Evolutionary conservation across 2,329 filamentous ascomycete genomes (phyloP).

Genomic region (Colletotrichum chlorophyti): DNA sequence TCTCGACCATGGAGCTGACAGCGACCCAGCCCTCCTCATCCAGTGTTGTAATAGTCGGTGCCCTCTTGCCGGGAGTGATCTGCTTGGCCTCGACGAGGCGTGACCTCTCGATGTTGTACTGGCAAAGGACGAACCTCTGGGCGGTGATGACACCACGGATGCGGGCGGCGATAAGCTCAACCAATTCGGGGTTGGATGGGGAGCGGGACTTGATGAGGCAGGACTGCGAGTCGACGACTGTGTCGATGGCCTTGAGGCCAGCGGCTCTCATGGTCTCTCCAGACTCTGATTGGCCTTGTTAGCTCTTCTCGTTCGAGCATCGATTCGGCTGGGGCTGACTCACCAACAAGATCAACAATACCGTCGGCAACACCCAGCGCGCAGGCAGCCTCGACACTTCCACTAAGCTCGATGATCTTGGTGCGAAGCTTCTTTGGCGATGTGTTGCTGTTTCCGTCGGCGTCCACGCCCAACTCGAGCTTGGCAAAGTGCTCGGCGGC

Average conservation of each 20-base stretch:
- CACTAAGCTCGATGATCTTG: slow-evolving; percentile 91
- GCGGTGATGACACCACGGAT: slow-evolving; percentile 95
- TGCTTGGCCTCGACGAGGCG: slow-evolving; percentile 71
- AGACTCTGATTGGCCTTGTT: slow-evolving; percentile 71
- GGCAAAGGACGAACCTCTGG: slow-evolving; percentile 91
- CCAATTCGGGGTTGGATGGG: slow-evolving; percentile 79
- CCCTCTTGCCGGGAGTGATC: slow-evolving; percentile 92
- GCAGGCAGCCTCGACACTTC: slow-evolving; percentile 96
- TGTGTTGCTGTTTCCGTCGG: slow-evolving; percentile 41
- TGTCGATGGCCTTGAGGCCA: slow-evolving; percentile 92
- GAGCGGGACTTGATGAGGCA: slow-evolving; percentile 91
- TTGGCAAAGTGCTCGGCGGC: slow-evolving; percentile 83
- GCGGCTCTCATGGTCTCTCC: slow-evolving; percentile 98
- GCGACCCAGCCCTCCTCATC: slow-evolving; percentile 93
- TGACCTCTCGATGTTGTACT: slow-evolving; percentile 87
- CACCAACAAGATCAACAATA: slow-evolving; percentile 96
- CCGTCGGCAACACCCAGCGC: slow-evolving; percentile 95
- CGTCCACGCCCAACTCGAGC: slow-evolving; percentile 67
- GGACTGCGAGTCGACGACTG: slow-evolving; percentile 85
- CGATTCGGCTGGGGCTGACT: slow-evolving; percentile 43
- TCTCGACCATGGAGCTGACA: slow-evolving; percentile 92
- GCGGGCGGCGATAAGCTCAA: slow-evolving; percentile 83
- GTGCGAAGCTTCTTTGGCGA: slow-evolving; percentile 70
- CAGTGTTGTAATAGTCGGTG: slow-evolving; percentile 87
- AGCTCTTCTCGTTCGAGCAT: neutral